Percentiles rank a stretch among this genome's conserved stretches.
Conservation (phyloP, 495 filamentous ascomycete genomes). For the Alectoria sarmentosa region DNA sequence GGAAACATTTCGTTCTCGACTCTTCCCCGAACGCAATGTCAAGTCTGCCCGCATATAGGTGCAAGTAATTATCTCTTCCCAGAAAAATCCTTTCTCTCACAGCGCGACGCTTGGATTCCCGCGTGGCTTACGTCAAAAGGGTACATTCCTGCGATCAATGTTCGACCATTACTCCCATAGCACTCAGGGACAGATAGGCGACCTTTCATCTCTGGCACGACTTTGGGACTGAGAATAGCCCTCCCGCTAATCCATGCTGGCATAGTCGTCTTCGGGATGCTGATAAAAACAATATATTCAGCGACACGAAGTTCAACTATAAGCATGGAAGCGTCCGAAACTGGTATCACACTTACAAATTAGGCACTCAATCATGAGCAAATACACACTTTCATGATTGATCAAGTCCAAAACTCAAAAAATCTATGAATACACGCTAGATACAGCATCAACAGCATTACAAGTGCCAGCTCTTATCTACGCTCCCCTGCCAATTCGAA, state of each 20-base stretch:
- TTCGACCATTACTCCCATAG: background rate
- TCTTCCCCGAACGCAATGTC: background rate
- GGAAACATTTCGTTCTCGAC: background rate
- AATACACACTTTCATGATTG: background rate
- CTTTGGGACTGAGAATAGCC: background rate
- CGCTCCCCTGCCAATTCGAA: background rate
- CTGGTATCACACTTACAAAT: background rate
- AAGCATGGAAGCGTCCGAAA: background rate
- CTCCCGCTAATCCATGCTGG: background rate
- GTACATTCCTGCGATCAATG: conserved; percentile 1
- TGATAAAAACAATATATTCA: background rate
- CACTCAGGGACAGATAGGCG: background rate
- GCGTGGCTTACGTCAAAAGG: background rate
- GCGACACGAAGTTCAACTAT: background rate
- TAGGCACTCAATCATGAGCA: background rate
- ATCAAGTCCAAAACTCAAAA: background rate
- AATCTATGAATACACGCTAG: background rate
- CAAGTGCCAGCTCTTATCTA: background rate
- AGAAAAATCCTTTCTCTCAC: too few relatives aligned
- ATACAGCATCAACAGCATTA: background rate
- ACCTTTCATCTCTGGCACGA: background rate
- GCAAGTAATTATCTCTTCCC: too few relatives aligned
- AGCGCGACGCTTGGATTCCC: too few relatives aligned
- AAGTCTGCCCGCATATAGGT: too few relatives aligned
- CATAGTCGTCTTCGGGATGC: background rate